Percentiles rank a stretch among this genome's conserved stretches.
phyloP scores from a whole-genome alignment of 2,329 filamentous ascomycete species.

The Macrophomina pseudophaseolina region DNA sequence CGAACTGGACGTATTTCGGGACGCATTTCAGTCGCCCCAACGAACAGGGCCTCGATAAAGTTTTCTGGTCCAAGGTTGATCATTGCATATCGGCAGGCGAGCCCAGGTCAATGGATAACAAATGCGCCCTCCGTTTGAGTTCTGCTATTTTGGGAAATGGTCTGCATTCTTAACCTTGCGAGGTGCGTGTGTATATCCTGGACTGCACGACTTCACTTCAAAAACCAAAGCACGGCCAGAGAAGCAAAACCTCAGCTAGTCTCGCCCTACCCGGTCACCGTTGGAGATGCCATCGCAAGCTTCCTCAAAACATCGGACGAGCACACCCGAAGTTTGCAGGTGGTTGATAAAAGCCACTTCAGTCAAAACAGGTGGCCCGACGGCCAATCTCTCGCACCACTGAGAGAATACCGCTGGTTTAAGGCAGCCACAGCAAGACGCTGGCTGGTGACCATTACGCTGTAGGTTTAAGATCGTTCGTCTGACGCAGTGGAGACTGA shows the following conservation, averaged over 20 bases:
- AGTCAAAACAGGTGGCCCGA: neutral
- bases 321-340: slow-evolving; percentile 22
- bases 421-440: neutral
- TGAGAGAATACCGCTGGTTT: neutral
- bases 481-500: too few species aligned
- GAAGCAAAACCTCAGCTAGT: neutral
- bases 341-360: neutral
- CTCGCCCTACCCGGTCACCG: slow-evolving; percentile 28
- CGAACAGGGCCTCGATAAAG: too few species aligned
- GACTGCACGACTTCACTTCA: neutral
- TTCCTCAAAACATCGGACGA: slow-evolving; percentile 33
- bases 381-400: too few species aligned
- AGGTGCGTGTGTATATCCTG: neutral
- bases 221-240: too few species aligned
- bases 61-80: neutral
- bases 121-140: neutral
- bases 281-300: slow-evolving; percentile 36
- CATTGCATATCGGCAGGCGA: neutral
- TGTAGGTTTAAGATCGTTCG: too few species aligned
- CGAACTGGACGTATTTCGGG: neutral
- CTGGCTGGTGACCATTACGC: too few species aligned
- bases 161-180: neutral
- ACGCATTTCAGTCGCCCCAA: neutral
- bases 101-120: neutral
- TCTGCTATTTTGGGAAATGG: neutral